Percentiles rank a stretch among this genome's conserved stretches.
Evolutionary conservation across 2,329 filamentous ascomycete species (phyloP).

Genomic region (Aurifilum marmelostoma): DNA sequence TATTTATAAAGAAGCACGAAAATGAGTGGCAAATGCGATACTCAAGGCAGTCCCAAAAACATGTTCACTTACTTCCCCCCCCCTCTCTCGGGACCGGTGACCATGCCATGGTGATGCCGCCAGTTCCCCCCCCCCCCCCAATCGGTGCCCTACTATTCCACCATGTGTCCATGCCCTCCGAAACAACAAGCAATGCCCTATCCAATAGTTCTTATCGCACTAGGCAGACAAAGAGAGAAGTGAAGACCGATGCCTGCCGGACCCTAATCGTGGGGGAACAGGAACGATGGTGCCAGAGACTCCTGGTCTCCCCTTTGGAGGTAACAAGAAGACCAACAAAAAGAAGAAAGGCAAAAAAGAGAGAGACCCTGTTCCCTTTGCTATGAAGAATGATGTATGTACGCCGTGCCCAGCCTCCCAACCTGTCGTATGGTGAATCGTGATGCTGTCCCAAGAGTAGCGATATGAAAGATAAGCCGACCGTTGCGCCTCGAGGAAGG

Average conservation of each 20-base stretch:
- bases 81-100: slow-evolving; percentile 5
- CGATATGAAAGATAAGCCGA: slow-evolving; percentile 6
- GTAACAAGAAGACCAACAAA: background rate
- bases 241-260: slow-evolving; percentile 13
- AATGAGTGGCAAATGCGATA: slow-evolving; percentile 14
- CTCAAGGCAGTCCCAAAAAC: slow-evolving; percentile 2
- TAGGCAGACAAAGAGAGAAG: slow-evolving; percentile 11
- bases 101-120: slow-evolving; percentile 15
- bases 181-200: slow-evolving; percentile 10
- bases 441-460: slow-evolving; percentile 9
- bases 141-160: background rate
- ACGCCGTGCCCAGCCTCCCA: slow-evolving; percentile 12
- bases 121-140: background rate
- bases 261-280: slow-evolving; percentile 19
- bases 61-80: background rate
- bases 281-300: slow-evolving; percentile 23
- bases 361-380: slow-evolving; percentile 12
- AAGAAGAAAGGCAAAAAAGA: background rate
- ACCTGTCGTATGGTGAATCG: slow-evolving; percentile 11
- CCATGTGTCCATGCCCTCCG: slow-evolving; percentile 17
- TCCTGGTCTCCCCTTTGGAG: slow-evolving; percentile 22
- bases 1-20: background rate
- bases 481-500: slow-evolving; percentile 21
- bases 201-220: slow-evolving; percentile 19
- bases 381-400: slow-evolving; percentile 23